phyloP scores from a whole-genome alignment of 176 grass and related monocot genomes.

The Avena eriantha region DNA sequence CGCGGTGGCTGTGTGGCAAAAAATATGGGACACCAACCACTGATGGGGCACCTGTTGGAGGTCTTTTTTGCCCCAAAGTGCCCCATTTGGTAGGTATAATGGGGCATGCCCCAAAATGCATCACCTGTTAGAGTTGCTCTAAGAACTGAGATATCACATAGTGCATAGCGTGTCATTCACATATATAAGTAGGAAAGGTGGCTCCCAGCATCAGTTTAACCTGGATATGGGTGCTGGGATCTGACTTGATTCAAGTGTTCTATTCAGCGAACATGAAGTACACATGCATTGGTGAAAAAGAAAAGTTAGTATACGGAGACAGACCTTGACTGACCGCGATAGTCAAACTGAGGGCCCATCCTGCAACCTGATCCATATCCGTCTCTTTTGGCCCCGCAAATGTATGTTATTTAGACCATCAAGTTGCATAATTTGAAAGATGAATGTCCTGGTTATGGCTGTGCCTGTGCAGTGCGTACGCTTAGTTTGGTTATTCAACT shows the following conservation, averaged over 20 bases:
- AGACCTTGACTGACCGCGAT: not conserved
- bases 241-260: conserved; percentile 13
- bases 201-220: not conserved
- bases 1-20: too few species aligned
- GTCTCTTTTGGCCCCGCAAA: not conserved
- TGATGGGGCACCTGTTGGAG: too few species aligned
- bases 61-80: too few species aligned
- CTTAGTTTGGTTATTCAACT: not conserved
- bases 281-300: not conserved
- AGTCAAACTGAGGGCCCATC: not conserved
- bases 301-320: not conserved
- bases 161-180: not conserved
- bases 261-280: not conserved
- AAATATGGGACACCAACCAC: too few species aligned
- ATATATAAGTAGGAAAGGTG: conserved; percentile 13
- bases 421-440: not conserved
- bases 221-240: not conserved
- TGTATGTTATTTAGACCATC: not conserved
- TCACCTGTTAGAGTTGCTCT: too few species aligned
- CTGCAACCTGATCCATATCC: not conserved
- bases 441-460: not conserved
- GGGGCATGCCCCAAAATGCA: too few species aligned
- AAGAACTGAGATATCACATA: too few species aligned
- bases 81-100: too few species aligned
- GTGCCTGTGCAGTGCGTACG: not conserved